Evolutionary conservation across 805 yeast species (phyloP).

Genomic region (Teunomyces aglyptinius): DNA sequence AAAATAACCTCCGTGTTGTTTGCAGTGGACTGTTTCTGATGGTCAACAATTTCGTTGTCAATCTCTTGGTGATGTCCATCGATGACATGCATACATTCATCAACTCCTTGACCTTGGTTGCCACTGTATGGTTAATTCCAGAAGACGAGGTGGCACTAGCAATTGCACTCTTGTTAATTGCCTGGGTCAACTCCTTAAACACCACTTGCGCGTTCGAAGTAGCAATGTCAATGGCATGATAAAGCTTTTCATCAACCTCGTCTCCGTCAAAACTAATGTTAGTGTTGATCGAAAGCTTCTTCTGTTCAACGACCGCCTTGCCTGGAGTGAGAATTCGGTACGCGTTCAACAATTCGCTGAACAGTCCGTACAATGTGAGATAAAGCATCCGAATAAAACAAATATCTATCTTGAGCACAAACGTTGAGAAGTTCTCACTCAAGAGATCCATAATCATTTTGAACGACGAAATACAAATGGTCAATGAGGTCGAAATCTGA

Average conservation of each 20-base stretch:
- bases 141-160: slow-evolving; percentile 33
- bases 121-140: slow-evolving; percentile 41
- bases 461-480: slow-evolving; percentile 44
- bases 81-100: slow-evolving; percentile 75
- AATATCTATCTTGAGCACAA: slow-evolving; percentile 59
- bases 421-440: slow-evolving; percentile 45
- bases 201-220: slow-evolving; percentile 73
- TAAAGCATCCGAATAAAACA: slow-evolving; percentile 64
- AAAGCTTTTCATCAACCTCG: slow-evolving; percentile 65
- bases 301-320: slow-evolving; percentile 1
- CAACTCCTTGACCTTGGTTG: slow-evolving; percentile 69
- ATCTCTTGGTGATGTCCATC: slow-evolving; percentile 74
- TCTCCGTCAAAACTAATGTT: slow-evolving; percentile 28
- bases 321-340: slow-evolving; percentile 44
- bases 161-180: slow-evolving; percentile 63
- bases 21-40: slow-evolving; percentile 48
- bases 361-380: slow-evolving; percentile 58
- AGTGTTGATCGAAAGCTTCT: slow-evolving; percentile 22
- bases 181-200: slow-evolving; percentile 67
- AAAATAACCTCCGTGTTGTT: slow-evolving; percentile 60
- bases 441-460: slow-evolving; percentile 49
- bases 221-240: slow-evolving; percentile 61
- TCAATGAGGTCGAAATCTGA: slow-evolving; percentile 29
- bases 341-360: slow-evolving; percentile 67
- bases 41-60: slow-evolving; percentile 53